phyloP scores from a whole-genome alignment of 2,329 filamentous ascomycete genomes.

The Ophiostoma fasciatum region DNA sequence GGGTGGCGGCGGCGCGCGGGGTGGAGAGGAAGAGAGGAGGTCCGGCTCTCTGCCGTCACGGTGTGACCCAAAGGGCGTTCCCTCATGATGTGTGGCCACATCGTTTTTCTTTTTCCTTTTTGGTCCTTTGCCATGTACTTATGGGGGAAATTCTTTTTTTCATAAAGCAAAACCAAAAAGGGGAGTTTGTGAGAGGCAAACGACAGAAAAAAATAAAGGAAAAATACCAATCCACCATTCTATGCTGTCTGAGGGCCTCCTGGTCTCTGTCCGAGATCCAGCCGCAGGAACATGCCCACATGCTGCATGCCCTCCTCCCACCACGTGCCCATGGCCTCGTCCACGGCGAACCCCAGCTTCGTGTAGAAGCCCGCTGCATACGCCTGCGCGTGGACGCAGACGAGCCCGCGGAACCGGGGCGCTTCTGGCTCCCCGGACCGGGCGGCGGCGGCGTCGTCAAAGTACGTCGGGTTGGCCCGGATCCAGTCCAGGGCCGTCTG shows the following conservation, averaged over 20 bases:
- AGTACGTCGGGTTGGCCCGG: conserved; percentile 39
- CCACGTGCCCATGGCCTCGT: conserved; percentile 64
- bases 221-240: neutral
- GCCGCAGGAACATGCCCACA: conserved; percentile 60
- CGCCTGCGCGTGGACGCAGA: conserved; percentile 68
- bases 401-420: conserved; percentile 55
- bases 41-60: too few species aligned
- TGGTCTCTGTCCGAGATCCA: conserved; percentile 18
- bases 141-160: conserved; percentile 23
- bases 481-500: conserved; percentile 56
- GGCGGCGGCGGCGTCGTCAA: conserved; percentile 31
- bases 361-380: conserved; percentile 50
- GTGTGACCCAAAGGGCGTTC: too few species aligned
- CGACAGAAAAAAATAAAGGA: conserved; percentile 3
- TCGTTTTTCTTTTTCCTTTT: conserved; percentile 2
- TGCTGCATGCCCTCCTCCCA: conserved; percentile 73
- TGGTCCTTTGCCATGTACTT: conserved; percentile 14
- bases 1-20: too few species aligned
- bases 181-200: conserved; percentile 5
- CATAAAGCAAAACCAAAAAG: conserved; percentile 5
- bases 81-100: conserved; percentile 1
- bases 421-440: conserved; percentile 13
- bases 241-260: neutral
- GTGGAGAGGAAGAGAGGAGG: conserved; percentile 13
- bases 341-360: conserved; percentile 57